phyloP scores from a whole-genome alignment of 2,329 filamentous ascomycete species.

The Penicillium sp. region DNA sequence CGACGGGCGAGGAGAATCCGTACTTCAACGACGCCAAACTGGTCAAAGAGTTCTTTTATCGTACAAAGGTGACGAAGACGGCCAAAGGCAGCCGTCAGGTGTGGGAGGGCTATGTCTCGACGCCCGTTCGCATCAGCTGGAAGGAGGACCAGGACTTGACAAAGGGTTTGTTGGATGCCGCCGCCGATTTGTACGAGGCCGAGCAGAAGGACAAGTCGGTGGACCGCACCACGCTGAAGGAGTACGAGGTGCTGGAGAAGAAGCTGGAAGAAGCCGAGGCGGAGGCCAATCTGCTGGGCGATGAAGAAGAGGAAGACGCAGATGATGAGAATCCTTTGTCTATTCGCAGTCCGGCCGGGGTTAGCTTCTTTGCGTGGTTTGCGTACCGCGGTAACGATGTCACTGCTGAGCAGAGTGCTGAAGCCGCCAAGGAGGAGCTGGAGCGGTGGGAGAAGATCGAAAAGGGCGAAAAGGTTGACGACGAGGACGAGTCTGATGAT shows the following conservation, averaged over 20 bases:
- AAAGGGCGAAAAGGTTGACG: constrained; percentile 50
- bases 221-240: constrained; percentile 49
- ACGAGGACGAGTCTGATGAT: constrained; percentile 41
- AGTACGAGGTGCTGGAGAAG: constrained; percentile 52
- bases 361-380: constrained; percentile 89
- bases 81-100: constrained; percentile 46
- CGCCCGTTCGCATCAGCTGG: constrained; percentile 86
- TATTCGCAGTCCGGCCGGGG: constrained; percentile 57
- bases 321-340: constrained; percentile 39
- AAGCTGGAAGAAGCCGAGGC: constrained; percentile 43
- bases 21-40: constrained; percentile 74
- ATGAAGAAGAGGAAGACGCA: constrained; percentile 29
- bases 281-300: constrained; percentile 25
- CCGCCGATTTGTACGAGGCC: constrained; percentile 65
- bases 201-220: constrained; percentile 45
- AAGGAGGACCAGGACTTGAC: constrained; percentile 83
- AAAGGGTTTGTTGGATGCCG: constrained; percentile 70
- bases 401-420: constrained; percentile 65
- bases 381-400: constrained; percentile 70
- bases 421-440: constrained; percentile 58
- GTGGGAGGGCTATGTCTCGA: constrained; percentile 75
- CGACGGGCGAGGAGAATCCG: constrained; percentile 58
- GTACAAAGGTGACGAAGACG: constrained; percentile 52
- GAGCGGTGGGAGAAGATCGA: constrained; percentile 51
- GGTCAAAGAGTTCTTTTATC: constrained; percentile 90